A percentile compares a stretch with the other conserved stretches of the same genome.
phyloP scores from a whole-genome alignment of 2,329 filamentous ascomycete species.

The Chalaropsis ovoidea region DNA sequence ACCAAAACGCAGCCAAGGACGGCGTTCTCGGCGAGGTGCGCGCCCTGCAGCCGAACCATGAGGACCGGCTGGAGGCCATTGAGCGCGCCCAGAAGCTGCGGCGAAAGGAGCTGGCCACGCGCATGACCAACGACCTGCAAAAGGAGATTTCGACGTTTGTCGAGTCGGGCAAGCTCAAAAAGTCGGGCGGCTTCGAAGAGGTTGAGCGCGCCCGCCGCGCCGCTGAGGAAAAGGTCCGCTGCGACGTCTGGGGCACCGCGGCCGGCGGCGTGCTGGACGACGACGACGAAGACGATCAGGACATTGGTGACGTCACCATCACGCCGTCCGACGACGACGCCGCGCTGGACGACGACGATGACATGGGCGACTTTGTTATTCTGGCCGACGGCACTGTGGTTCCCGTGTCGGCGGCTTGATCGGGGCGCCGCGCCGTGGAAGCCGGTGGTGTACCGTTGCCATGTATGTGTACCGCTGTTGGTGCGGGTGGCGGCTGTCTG shows the following conservation, averaged over 20 bases:
- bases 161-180: constrained; percentile 83
- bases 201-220: constrained; percentile 72
- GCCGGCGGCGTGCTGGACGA: constrained; percentile 36
- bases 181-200: constrained; percentile 90
- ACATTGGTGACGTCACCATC: constrained; percentile 14
- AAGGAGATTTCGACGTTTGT: constrained; percentile 81
- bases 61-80: constrained; percentile 85
- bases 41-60: constrained; percentile 87
- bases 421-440: not conserved
- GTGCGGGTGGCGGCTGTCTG: not conserved
- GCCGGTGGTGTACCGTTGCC: no score
- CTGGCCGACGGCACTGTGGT: constrained; percentile 24
- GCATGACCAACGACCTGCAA: constrained; percentile 65
- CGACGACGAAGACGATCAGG: constrained; percentile 28
- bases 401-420: constrained; percentile 1
- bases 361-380: constrained; percentile 25
- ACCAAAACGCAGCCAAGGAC: constrained; percentile 79
- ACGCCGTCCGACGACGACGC: constrained; percentile 9
- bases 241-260: constrained; percentile 59
- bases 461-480: no score
- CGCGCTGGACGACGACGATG: constrained; percentile 17
- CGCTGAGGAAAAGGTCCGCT: constrained; percentile 77
- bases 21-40: constrained; percentile 86
- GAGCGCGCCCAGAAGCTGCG: constrained; percentile 90
- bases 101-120: constrained; percentile 74